Evolutionary conservation across 192 early-diverging fungal species (phyloP), one percentile per base, ranked within the genome.

Genomic region (Linnemannia hyalina): DNA sequence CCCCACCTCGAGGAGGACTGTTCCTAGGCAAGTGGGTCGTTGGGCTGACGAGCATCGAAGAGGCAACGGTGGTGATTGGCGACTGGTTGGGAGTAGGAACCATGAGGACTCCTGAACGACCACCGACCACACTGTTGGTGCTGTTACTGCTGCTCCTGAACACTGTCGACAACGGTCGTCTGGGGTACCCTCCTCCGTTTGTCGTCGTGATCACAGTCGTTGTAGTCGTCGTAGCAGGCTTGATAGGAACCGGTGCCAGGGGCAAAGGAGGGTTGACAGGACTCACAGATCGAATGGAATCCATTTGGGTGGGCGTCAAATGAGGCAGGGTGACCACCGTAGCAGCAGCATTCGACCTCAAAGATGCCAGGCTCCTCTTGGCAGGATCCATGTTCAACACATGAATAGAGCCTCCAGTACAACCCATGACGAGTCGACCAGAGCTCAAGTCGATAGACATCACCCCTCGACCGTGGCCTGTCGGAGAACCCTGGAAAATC

Each of bases 371-470:
- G 3, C 6, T 26, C 68, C 26, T 32, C 38, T 55, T 75, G 1
- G 78, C 70, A 0, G 83, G 80, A 41, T 86, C 84, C 84, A 86
- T 86, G 65, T 81, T 77, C 46, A 86, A 47, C 4, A 81, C 22
- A 3, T 81, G 79, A 22, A 86, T 78, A 1, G 80, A 55, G 1
- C 84, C 84, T 5, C 84, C 84, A 9, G 84, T 86, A 32, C 84
- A 81, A 26, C 79, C 84, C 36, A 86, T 79, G 2, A 81, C 76
- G 10, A 86, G 40, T 18, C 55, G 72, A 70, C 72, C 57, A 41
- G 79, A 57, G 5, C 75, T 68, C 5, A 75, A 52, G 11, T 81
- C 84, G 42, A 86, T 80, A 41, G 79, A 80, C 84, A 86, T 86
- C 7, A 86, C 71, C 4, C 84, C 84, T 29, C 63, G 78, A 32